A percentile compares a stretch with the other conserved stretches of the same genome.
Conservation (phyloP, 495 filamentous ascomycete genomes). For the Penicillium soppii region DNA sequence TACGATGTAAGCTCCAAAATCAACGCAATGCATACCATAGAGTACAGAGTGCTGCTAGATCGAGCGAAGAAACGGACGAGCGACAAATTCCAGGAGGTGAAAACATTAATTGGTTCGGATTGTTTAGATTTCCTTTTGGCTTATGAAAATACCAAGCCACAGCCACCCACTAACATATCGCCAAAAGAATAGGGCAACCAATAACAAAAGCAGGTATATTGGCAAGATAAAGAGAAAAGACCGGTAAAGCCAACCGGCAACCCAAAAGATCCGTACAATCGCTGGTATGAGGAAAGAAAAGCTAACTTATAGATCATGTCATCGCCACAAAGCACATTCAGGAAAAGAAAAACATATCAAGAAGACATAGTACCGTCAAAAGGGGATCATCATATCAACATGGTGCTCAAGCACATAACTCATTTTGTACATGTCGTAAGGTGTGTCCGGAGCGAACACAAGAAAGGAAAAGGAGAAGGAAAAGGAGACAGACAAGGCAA, state of each 20-base stretch:
- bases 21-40: too few relatives aligned
- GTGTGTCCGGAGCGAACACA: not conserved
- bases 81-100: too few relatives aligned
- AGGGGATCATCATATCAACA: constrained; percentile 9
- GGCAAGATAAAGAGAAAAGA: not conserved
- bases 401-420: constrained; percentile 5
- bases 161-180: too few relatives aligned
- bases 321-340: constrained; percentile 1
- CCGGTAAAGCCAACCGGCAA: not conserved
- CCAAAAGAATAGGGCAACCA: not conserved
- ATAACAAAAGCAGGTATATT: not conserved
- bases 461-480: not conserved
- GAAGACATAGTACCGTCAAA: constrained; percentile 8
- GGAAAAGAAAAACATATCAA: constrained; percentile 1
- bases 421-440: constrained; percentile 11
- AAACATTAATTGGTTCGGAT: too few relatives aligned
- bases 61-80: too few relatives aligned
- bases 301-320: constrained; percentile 3
- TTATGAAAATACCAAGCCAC: too few relatives aligned
- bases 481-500: not conserved
- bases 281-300: not conserved
- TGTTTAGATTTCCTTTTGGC: too few relatives aligned
- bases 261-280: constrained; percentile 4
- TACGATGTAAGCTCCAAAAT: too few relatives aligned
- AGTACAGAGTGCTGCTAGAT: too few relatives aligned